Evolutionary conservation across 352 stramenopile genomes (phyloP), one percentile per base, ranked within the genome.

Genomic region (Thraustochytrium striatum): DNA sequence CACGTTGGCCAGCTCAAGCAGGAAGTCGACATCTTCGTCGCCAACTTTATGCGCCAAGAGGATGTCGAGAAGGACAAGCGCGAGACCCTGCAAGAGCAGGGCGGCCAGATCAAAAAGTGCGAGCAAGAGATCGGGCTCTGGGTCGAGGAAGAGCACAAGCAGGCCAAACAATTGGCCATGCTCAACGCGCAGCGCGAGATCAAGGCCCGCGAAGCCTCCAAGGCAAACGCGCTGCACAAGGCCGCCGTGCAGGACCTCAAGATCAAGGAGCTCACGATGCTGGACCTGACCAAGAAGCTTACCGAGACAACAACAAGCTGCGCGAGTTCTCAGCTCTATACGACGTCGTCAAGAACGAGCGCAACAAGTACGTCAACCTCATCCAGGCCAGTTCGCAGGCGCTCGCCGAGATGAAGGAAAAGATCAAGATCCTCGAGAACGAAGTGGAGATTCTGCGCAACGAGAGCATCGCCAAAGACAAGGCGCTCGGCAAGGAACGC

Each of bases 321-420:
- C 92, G 94, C 33, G 90, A 97, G 82, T 97, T 97, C 78, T 94
- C 88, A 2, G 90, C 91, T 5, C 83, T 97, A 0, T 97, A 97
- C 83, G 93, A 97, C 57, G 89, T 97, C 13, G 91, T 97, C 61
- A 97, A 97, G 84, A 96, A 94, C 81, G 93, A 97, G 80, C 89
- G 93, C 41, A 97, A 97, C 84, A 97, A 97, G 81, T 97, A 97
- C 80, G 93, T 97, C 33, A 97, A 96, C 78, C 79, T 96, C 36
- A 97, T 97, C 72, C 92, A 97, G 81, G 86, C 89, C 7, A 83
- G 53, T n/a, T 61, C 90, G 1, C 93, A 97, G 81, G 92, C 92
- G 30, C 87, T 97, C 0, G 92, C 91, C 3, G 93, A 97, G 84
- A 97, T 97, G 93, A 95, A 95, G 58, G 93, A 97, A 79, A 97